Evolutionary conservation across 2,329 filamentous ascomycete genomes (phyloP).

Genomic region (Fusarium nisikadoi): DNA sequence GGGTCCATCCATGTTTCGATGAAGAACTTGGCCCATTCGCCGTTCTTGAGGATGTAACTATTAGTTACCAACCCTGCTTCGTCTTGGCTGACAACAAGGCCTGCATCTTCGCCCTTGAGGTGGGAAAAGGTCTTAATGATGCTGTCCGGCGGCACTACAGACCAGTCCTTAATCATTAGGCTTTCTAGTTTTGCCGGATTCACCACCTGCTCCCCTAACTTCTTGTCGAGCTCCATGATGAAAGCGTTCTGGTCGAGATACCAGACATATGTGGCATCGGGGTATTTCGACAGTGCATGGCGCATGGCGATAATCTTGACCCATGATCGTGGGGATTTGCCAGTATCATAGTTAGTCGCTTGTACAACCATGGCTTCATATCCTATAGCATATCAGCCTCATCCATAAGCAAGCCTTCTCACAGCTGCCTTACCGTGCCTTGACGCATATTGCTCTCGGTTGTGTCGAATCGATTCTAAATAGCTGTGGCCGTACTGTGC

Average conservation of each 20-base stretch:
- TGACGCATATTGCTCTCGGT: slow-evolving; percentile 84
- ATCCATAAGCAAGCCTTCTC: background rate
- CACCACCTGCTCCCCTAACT: slow-evolving; percentile 78
- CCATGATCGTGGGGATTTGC: slow-evolving; percentile 72
- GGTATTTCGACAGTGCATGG: slow-evolving; percentile 85
- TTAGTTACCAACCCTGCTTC: slow-evolving; percentile 78
- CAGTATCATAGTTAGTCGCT: slow-evolving; percentile 78
- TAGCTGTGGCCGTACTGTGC: slow-evolving; percentile 72
- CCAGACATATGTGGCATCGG: slow-evolving; percentile 85
- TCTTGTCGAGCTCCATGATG: slow-evolving; percentile 83
- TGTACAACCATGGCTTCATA: slow-evolving; percentile 87
- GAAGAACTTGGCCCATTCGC: slow-evolving; percentile 93
- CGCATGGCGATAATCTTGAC: slow-evolving; percentile 85
- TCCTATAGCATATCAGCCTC: slow-evolving; percentile 62
- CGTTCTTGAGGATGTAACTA: slow-evolving; percentile 83
- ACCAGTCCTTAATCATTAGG: slow-evolving; percentile 84
- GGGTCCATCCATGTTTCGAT: slow-evolving; percentile 97
- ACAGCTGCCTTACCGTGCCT: slow-evolving; percentile 75
- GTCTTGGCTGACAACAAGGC: slow-evolving; percentile 88
- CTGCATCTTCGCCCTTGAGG: slow-evolving; percentile 79
- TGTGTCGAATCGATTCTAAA: slow-evolving; percentile 79
- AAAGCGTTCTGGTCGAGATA: slow-evolving; percentile 85
- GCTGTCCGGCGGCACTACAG: slow-evolving; percentile 93
- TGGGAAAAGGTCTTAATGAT: slow-evolving; percentile 95
- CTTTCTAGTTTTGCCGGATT: slow-evolving; percentile 73